Evolutionary conservation across 768 basidiomycete genomes (phyloP).

Genomic region (Auricularia sp.): DNA sequence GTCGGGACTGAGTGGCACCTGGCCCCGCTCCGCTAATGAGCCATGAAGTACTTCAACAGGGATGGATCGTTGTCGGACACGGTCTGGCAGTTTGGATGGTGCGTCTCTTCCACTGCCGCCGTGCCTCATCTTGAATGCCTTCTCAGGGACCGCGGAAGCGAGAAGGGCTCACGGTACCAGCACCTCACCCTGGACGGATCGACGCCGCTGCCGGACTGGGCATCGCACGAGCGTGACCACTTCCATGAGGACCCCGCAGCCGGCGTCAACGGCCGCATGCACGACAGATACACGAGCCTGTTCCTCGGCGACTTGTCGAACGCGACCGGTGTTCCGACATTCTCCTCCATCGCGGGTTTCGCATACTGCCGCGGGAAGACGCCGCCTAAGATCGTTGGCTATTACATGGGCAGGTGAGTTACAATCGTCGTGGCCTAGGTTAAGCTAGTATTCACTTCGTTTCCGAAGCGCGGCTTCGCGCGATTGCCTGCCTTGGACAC

Average conservation of each 20-base stretch:
- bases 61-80: neutral
- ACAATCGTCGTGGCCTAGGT: neutral
- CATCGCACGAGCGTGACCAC: neutral
- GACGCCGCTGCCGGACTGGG: neutral
- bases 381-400: neutral
- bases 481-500: neutral
- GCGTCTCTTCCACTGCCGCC: neutral
- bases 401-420: neutral
- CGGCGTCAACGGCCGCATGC: neutral
- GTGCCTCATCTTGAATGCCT: neutral
- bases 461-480: neutral
- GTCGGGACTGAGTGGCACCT: neutral
- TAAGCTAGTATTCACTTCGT: neutral
- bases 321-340: neutral
- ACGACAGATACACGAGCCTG: neutral
- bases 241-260: neutral
- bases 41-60: neutral
- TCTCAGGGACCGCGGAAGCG: neutral
- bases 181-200: neutral
- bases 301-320: neutral
- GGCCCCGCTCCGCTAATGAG: neutral
- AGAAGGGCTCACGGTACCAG: neutral
- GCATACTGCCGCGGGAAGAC: neutral
- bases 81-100: neutral
- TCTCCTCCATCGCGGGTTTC: neutral